phyloP scores from a whole-genome alignment of 2,329 filamentous ascomycete species.

The Phyllosticta capitalensis region DNA sequence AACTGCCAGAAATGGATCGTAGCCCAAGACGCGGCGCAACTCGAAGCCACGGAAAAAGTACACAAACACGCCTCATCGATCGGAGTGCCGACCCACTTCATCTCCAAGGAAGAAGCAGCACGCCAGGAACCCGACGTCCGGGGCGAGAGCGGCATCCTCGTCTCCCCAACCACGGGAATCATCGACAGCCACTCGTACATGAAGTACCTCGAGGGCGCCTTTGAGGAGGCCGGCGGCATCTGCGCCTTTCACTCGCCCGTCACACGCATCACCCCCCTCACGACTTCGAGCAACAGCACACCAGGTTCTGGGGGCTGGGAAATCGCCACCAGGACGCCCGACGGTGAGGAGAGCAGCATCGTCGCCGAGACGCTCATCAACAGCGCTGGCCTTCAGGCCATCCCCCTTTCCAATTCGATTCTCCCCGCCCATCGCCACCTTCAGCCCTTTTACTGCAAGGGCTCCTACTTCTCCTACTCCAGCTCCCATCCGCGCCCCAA shows the following conservation, averaged over 20 bases:
- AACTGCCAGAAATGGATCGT: constrained; percentile 92
- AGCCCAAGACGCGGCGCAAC: constrained; percentile 67
- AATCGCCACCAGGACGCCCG: constrained; percentile 44
- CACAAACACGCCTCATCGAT: constrained; percentile 46
- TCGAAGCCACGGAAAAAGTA: constrained; percentile 49
- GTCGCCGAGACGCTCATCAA: constrained; percentile 74
- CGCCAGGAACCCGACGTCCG: constrained; percentile 64
- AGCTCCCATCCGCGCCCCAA: constrained; percentile 53
- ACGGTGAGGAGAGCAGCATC: constrained; percentile 47
- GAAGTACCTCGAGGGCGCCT: constrained; percentile 65
- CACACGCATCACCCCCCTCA: constrained; percentile 45
- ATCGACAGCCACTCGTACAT: constrained; percentile 81
- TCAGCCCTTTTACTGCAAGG: constrained; percentile 76
- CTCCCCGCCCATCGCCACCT: constrained; percentile 47
- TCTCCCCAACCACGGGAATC: constrained; percentile 79
- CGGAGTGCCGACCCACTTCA: constrained; percentile 62
- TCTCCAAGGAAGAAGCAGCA: constrained; percentile 52
- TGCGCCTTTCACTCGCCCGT: constrained; percentile 62
- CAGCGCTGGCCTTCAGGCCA: constrained; percentile 71
- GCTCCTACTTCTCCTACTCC: constrained; percentile 84
- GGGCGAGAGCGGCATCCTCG: constrained; percentile 65
- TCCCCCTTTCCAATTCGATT: constrained; percentile 72
- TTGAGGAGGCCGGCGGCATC: constrained; percentile 68
- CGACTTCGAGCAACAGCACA: constrained; percentile 11
- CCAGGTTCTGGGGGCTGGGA: constrained; percentile 56